These are phyloP conservation scores for Arachnopeziza araneosa DNA, from an alignment of 2,329 filamentous ascomycete species.

Conservation along the genomic window DNA sequence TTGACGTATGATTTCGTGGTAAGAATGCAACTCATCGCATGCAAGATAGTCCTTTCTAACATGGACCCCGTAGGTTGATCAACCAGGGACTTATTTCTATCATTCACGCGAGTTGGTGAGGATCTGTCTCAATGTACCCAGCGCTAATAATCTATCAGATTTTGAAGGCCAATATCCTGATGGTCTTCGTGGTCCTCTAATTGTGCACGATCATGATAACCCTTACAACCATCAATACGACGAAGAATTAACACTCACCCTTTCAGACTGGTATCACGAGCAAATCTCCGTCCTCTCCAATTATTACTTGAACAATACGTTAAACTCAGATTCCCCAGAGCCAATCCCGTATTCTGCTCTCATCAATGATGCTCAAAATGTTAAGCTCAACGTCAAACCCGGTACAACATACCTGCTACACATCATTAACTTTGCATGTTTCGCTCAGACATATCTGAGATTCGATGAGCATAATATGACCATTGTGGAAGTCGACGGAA, in stretches of 20 bases:
- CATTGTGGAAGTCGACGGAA: conserved; percentile 44
- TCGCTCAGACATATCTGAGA: conserved; percentile 60
- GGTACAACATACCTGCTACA: conserved; percentile 68
- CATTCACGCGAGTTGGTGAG: conserved; percentile 1
- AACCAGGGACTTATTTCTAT: conserved; percentile 4
- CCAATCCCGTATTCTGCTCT: conserved; percentile 59
- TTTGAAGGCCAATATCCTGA: conserved; percentile 1
- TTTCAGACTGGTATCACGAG: conserved; percentile 1
- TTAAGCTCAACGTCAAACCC: conserved; percentile 53
- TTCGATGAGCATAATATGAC: conserved; percentile 60
- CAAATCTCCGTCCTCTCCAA: not conserved
- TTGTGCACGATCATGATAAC: not conserved
- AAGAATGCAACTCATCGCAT: not conserved
- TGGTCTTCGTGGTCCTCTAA: conserved; percentile 1
- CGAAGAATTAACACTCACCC: not conserved
- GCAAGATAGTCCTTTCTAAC: not conserved
- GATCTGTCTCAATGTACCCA: not conserved
- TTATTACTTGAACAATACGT: not conserved
- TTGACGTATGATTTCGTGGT: conserved; percentile 65
- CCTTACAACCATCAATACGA: not conserved
- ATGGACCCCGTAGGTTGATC: conserved; percentile 38
- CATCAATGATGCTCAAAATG: conserved; percentile 63
- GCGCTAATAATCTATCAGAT: no score
- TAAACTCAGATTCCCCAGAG: not conserved
- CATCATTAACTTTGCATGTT: conserved; percentile 67